Evolutionary conservation across 2,329 filamentous ascomycete species (phyloP), one percentile per base, ranked within the genome.

Genomic region (Colletotrichum tabaci): DNA sequence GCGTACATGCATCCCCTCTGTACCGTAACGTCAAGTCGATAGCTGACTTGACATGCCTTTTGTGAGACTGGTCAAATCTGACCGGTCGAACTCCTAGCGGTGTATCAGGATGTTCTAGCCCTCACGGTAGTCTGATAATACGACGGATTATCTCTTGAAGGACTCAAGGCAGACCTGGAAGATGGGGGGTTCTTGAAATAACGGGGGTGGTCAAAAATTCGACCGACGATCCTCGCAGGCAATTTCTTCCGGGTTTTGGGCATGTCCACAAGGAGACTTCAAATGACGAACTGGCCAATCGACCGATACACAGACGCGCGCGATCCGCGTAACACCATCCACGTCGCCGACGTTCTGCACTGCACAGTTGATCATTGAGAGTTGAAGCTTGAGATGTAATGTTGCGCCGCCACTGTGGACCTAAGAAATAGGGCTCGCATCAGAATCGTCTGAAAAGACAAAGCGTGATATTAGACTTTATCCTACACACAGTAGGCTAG

Each of bases 91-190:
- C 53, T 86, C 84, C 60, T 81, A 82, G 26, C 84, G 81, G 2
- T 84, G 80, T 2, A 82, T 76, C n/a, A 86, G 78, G 58, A 87
- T 80, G 72, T 86, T 83, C 73, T 85, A 82, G 3, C 50, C 61
- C 47, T 73, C 71, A 4, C 62, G 57, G 57, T 46, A 67, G 63
- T 86, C 85, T 15, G 80, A 77, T 5, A 88, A 71, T 2, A 88
- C 66, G 0, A 88, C 77, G 74, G 80, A 82, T 3, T 85, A 86
- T 30, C 78, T 78, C 0, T 74, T 71, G 30, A 85, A 79, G 0
- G 86, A 84, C 6, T 77, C 75, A 61, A 87, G 75, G 74, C 87
- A 88, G 5, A 84, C 75, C 73, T 89, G 87, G 4, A 82, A 74
- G 67, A 88, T 79, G 0, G 85, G 0, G 85, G 83, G 10, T 80